A percentile compares a stretch with the other conserved stretches of the same genome.
Conservation (phyloP, 192 early-diverging fungal genomes). For the Mortierella alpina region DNA sequence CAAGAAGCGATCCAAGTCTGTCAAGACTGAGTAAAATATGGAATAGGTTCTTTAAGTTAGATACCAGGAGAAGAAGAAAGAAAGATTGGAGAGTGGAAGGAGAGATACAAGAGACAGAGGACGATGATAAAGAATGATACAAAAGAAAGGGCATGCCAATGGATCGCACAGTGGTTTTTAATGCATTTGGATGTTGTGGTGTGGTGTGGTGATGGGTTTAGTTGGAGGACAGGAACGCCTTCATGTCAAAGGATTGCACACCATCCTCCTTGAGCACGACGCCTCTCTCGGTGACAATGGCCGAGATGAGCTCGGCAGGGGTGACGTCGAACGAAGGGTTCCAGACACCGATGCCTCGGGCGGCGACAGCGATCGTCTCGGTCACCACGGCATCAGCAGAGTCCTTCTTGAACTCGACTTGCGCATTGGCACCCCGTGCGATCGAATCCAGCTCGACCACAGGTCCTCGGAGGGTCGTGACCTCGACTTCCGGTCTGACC, state of each 20-base stretch:
- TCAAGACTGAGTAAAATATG: conserved; percentile 41
- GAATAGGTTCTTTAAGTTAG: background rate
- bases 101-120: background rate
- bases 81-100: background rate
- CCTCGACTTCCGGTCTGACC: conserved; percentile 80
- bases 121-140: background rate
- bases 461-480: conserved; percentile 72
- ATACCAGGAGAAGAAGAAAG: no score
- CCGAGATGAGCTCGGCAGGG: conserved; percentile 86
- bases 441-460: conserved; percentile 55
- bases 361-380: conserved; percentile 78
- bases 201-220: background rate
- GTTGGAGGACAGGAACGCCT: conserved; percentile 41
- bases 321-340: conserved; percentile 98
- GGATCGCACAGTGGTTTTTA: no score
- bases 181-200: no score
- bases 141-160: no score
- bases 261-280: conserved; percentile 71
- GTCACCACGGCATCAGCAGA: conserved; percentile 1
- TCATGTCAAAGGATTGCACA: conserved; percentile 65
- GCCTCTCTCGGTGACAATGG: conserved; percentile 93
- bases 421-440: background rate
- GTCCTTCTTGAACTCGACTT: conserved; percentile 22
- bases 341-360: conserved; percentile 90
- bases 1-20: conserved; percentile 54